A percentile compares a stretch with the other conserved stretches of the same genome.
Conservation (phyloP, 225 moss, liverwort and hornwort genomes). For the Pseudoscleropodium purum region DNA sequence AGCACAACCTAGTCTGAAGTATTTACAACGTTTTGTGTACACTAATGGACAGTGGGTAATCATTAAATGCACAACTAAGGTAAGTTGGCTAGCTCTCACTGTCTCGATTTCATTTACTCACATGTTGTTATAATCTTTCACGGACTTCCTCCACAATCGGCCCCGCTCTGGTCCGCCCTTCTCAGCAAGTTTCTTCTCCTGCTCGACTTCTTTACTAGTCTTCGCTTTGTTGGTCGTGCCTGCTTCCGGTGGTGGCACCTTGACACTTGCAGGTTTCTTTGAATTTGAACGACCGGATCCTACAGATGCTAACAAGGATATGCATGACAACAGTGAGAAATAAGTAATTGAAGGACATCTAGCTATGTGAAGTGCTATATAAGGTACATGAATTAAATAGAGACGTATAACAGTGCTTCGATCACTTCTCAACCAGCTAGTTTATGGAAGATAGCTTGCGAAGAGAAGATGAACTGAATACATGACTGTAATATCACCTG, state of each 20-base stretch:
- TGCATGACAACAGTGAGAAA: not conserved
- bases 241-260: not conserved
- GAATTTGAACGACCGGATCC: not conserved
- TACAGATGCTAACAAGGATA: not conserved
- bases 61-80: not conserved
- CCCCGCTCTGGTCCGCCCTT: not conserved
- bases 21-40: no score
- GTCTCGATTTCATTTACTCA: not conserved
- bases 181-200: not conserved
- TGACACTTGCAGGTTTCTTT: not conserved
- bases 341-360: not conserved
- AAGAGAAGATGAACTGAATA: not conserved
- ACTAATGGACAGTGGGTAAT: not conserved
- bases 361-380: no score
- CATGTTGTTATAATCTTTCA: no score
- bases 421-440: not conserved
- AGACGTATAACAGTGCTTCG: not conserved
- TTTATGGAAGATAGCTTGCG: not conserved
- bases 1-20: no score
- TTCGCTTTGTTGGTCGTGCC: not conserved
- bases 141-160: not conserved
- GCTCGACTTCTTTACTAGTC: not conserved
- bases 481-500: not conserved
- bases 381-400: no score
- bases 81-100: not conserved